Percentiles rank a stretch among this genome's conserved stretches.
Conservation (phyloP, 129 eudicot genomes). For the Tagetes patula region DNA sequence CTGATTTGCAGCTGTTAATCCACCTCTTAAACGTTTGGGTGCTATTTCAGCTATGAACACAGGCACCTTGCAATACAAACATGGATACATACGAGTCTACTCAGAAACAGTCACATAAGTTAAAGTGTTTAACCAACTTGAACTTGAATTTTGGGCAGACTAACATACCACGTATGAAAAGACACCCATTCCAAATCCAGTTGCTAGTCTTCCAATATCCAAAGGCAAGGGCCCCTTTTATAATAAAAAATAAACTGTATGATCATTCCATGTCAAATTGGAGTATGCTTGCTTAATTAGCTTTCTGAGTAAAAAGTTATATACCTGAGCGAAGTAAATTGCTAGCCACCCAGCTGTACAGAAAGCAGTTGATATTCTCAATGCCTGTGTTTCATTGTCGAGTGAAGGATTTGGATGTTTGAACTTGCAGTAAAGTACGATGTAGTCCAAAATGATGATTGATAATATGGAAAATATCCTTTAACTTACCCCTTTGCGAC, state of each 20-base stretch:
- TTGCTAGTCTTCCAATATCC: constrained; percentile 85
- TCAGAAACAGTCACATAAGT: neutral
- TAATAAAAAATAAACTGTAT: neutral
- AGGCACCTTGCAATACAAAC: constrained; percentile 50
- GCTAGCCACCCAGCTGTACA: constrained; percentile 89
- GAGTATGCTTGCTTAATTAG: neutral
- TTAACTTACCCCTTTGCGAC: constrained; percentile 87
- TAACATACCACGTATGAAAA: constrained; percentile 85
- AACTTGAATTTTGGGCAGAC: constrained; percentile 1
- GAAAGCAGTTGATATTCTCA: constrained; percentile 71
- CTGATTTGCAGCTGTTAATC: constrained; percentile 90
- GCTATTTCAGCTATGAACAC: constrained; percentile 93
- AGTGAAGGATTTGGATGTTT: constrained; percentile 23
- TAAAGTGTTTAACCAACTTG: neutral
- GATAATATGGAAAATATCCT: constrained; percentile 10
- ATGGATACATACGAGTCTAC: neutral
- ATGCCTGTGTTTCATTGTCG: constrained; percentile 55
- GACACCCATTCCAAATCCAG: constrained; percentile 98
- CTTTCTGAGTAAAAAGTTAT: neutral
- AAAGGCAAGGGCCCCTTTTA: constrained; percentile 57
- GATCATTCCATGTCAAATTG: neutral
- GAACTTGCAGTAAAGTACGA: neutral
- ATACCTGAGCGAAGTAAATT: constrained; percentile 85
- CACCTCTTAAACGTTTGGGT: constrained; percentile 85
- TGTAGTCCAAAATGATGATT: constrained; percentile 10